Conservation (phyloP, 2,329 filamentous ascomycete genomes). For the Akanthomyces dipterigenus region DNA sequence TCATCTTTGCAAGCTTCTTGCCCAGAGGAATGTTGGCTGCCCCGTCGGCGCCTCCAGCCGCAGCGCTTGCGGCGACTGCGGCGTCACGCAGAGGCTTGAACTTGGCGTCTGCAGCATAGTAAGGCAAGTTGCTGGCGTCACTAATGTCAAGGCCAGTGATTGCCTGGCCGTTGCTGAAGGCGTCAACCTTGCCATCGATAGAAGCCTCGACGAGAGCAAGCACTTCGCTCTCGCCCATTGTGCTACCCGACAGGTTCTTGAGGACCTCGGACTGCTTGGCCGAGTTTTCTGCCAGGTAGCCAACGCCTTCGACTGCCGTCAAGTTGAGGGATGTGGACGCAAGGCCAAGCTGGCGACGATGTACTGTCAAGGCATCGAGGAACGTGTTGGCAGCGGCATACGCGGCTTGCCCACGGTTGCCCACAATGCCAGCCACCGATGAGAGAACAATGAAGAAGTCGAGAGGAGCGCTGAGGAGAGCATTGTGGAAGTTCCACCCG, state of each 20-base stretch:
- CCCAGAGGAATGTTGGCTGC: constrained; percentile 13
- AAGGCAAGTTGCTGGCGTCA: constrained; percentile 38
- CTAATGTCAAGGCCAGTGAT: constrained; percentile 47
- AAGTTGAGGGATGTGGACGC: constrained; percentile 45
- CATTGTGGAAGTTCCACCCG: constrained; percentile 47
- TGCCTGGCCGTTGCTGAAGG: constrained; percentile 40
- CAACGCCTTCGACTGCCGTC: constrained; percentile 42
- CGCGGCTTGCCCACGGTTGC: constrained; percentile 44
- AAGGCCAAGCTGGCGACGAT: constrained; percentile 33
- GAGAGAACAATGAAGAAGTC: constrained; percentile 52
- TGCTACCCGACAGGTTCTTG: constrained; percentile 39
- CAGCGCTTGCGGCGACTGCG: constrained; percentile 23
- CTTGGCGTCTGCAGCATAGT: constrained; percentile 49
- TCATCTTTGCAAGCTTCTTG: constrained; percentile 15
- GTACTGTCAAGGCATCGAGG: constrained; percentile 35
- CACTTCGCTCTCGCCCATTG: constrained; percentile 48
- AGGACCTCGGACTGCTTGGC: constrained; percentile 38
- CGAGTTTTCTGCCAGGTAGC: constrained; percentile 42
- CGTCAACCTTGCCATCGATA: constrained; percentile 37
- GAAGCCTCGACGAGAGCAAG: constrained; percentile 46
- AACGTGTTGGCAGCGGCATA: constrained; percentile 46
- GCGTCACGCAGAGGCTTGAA: constrained; percentile 41
- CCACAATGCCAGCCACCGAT: constrained; percentile 43
- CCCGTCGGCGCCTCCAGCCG: constrained; percentile 1
- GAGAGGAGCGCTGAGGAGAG: constrained; percentile 30